phyloP scores from a whole-genome alignment of 73 alveolate genomes.

The Tetrahymena elliotti region DNA sequence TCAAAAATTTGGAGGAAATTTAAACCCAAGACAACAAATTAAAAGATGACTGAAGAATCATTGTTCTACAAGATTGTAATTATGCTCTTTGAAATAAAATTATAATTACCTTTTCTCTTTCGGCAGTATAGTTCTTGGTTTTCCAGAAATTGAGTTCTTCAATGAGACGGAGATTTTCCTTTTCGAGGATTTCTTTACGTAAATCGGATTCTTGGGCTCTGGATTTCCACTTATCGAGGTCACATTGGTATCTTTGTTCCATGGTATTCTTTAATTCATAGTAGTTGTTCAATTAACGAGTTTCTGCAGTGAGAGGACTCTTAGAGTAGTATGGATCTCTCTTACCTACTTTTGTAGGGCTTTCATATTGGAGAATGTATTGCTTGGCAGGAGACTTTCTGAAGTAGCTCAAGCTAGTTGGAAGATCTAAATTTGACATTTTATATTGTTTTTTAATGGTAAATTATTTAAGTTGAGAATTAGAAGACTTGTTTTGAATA shows the following conservation, averaged over 20 bases:
- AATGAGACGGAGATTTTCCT: not conserved
- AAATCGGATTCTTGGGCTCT: not conserved
- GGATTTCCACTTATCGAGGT: not conserved
- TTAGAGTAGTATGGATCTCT: not conserved
- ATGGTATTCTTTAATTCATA: not conserved
- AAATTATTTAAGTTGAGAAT: not conserved
- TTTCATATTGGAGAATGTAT: not conserved
- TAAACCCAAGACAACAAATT: not conserved
- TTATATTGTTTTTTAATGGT: not conserved
- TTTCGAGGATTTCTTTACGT: not conserved
- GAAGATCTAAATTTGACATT: not conserved
- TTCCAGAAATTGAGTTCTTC: not conserved
- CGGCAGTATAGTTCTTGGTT: not conserved
- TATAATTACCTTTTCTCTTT: not conserved
- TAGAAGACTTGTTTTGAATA: not conserved
- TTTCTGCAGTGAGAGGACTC: not conserved
- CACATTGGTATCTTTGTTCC: not conserved
- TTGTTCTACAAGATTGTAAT: not conserved
- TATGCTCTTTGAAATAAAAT: not conserved
- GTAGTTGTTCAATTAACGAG: not conserved
- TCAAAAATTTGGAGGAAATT: no score
- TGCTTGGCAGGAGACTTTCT: not conserved
- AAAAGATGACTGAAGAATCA: not conserved
- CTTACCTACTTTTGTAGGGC: not conserved
- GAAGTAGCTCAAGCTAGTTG: conserved; percentile 1